A percentile compares a stretch with the other conserved stretches of the same genome.
Evolutionary conservation across 345 rosid genomes (phyloP).

Genomic region (Raphanus sativus): DNA sequence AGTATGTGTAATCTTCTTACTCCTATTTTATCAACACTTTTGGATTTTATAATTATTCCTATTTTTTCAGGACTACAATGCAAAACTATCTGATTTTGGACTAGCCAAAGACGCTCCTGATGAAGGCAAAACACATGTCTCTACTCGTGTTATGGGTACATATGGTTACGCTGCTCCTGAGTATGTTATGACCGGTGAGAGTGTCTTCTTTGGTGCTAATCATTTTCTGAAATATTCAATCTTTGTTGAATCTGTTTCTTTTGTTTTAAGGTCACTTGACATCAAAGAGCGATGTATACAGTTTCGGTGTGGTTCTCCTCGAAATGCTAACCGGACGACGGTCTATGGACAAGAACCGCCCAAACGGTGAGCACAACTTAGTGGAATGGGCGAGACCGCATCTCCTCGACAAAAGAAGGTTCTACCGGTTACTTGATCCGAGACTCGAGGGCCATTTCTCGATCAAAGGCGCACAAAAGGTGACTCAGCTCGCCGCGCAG

Average conservation of each 20-base stretch:
- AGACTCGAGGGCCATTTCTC: slow-evolving; percentile 82
- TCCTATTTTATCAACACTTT: slow-evolving; percentile 1
- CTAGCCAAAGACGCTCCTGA: slow-evolving; percentile 99
- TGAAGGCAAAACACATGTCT: slow-evolving; percentile 96
- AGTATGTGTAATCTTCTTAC: slow-evolving; percentile 40
- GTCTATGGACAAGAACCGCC: slow-evolving; percentile 82
- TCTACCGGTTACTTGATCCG: slow-evolving; percentile 74
- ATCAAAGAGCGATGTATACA: slow-evolving; percentile 81
- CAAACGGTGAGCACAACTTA: slow-evolving; percentile 74
- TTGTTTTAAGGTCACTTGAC: slow-evolving; percentile 67
- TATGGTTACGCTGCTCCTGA: slow-evolving; percentile 99
- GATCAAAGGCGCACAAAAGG: slow-evolving; percentile 76
- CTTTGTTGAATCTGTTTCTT: not conserved
- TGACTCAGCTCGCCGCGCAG: slow-evolving; percentile 72
- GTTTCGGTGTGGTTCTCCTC: slow-evolving; percentile 79
- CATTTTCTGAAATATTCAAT: too few species aligned
- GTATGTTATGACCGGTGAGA: slow-evolving; percentile 96
- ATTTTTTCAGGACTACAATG: slow-evolving; percentile 73
- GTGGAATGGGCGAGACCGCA: slow-evolving; percentile 88
- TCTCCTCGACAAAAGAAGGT: slow-evolving; percentile 74
- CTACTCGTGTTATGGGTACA: slow-evolving; percentile 98
- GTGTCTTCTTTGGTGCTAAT: not conserved
- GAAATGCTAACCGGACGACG: slow-evolving; percentile 79
- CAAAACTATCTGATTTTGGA: slow-evolving; percentile 96
- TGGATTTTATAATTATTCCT: too few species aligned